phyloP scores from a whole-genome alignment of 2,329 filamentous ascomycete genomes.

The Talaromyces sp. region DNA sequence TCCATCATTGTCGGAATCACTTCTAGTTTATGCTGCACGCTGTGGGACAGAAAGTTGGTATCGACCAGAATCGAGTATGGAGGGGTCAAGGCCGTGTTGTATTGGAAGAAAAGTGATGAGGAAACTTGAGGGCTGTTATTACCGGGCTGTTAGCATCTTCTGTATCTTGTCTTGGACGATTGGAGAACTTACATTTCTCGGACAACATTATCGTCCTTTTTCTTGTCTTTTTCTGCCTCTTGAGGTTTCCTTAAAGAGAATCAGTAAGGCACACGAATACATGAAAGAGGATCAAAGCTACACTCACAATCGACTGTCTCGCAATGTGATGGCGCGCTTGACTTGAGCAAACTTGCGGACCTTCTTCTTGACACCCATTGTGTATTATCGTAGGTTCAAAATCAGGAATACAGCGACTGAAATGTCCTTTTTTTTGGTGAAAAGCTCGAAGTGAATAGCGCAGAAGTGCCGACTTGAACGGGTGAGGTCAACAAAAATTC shows the following conservation, averaged over 20 bases:
- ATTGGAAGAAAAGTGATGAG: conserved; percentile 80
- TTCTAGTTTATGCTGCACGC: conserved; percentile 85
- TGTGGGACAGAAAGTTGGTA: conserved; percentile 88
- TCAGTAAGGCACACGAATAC: neutral
- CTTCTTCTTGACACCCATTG: conserved; percentile 87
- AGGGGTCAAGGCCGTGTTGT: conserved; percentile 80
- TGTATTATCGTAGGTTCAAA: neutral
- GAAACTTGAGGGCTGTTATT: conserved; percentile 66
- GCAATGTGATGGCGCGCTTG: conserved; percentile 78
- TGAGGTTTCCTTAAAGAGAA: conserved; percentile 62
- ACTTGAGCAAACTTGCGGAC: conserved; percentile 86
- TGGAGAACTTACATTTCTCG: conserved; percentile 60
- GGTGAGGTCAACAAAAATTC: neutral
- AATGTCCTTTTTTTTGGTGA: neutral
- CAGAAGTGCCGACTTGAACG: neutral
- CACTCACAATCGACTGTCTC: conserved; percentile 65
- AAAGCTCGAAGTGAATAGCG: neutral
- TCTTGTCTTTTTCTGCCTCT: conserved; percentile 58
- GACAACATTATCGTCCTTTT: conserved; percentile 63
- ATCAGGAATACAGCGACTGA: neutral
- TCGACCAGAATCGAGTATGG: conserved; percentile 79
- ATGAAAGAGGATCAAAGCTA: neutral
- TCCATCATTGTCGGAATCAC: conserved; percentile 90
- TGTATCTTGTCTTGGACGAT: neutral
- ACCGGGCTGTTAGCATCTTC: neutral